Conservation (phyloP, 2,329 filamentous ascomycete species). For the Aspergillus tubingensis region DNA sequence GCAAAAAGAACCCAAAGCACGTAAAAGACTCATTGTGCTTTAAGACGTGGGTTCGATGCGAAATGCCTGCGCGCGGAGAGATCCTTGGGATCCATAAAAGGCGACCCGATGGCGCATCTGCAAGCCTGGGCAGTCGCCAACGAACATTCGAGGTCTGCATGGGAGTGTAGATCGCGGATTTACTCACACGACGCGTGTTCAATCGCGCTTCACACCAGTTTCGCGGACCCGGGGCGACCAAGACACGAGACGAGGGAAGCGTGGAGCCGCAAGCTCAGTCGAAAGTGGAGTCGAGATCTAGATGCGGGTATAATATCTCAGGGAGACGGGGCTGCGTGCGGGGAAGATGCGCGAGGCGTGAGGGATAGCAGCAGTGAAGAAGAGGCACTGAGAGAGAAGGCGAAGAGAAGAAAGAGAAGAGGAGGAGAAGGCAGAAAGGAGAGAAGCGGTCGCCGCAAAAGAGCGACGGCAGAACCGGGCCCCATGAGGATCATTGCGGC, state of each 20-base stretch:
- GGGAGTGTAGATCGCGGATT: constrained; percentile 5
- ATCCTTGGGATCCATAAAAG: background rate
- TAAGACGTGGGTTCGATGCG: background rate
- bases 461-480: constrained; percentile 29
- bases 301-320: constrained; percentile 18
- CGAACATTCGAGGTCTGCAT: background rate
- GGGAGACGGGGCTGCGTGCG: constrained; percentile 8
- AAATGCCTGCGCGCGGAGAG: background rate
- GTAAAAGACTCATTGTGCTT: background rate
- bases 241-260: constrained; percentile 12
- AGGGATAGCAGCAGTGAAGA: constrained; percentile 3
- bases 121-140: background rate
- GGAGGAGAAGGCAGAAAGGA: constrained; percentile 34
- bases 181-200: constrained; percentile 27
- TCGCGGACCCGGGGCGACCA: constrained; percentile 11
- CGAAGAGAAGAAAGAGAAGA: constrained; percentile 19
- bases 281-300: constrained; percentile 10
- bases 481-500: constrained; percentile 33
- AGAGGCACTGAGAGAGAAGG: constrained; percentile 22
- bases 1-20: background rate
- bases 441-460: constrained; percentile 37
- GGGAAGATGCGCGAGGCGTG: constrained; percentile 11
- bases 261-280: constrained; percentile 11
- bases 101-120: background rate
- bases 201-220: constrained; percentile 21